phyloP scores from a whole-genome alignment of 257 asterid genomes.

The Solanum piurae region DNA sequence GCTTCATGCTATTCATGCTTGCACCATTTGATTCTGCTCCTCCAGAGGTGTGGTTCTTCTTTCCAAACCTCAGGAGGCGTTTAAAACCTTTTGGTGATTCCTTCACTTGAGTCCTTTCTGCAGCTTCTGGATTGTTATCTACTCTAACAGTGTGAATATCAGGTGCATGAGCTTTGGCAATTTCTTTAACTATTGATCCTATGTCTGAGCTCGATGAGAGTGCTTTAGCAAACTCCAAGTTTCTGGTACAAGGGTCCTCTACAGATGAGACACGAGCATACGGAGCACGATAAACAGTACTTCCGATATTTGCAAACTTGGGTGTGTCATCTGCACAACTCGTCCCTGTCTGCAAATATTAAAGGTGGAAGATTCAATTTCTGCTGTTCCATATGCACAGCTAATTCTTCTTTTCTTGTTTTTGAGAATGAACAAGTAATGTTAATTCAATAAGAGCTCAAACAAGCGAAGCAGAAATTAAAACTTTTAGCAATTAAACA shows the following conservation, averaged over 20 bases:
- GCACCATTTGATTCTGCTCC: conserved; percentile 48
- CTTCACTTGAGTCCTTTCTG: conserved; percentile 43
- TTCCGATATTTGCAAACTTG: conserved; percentile 6
- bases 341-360: conserved; percentile 25
- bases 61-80: conserved; percentile 76
- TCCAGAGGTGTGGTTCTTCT: conserved; percentile 58
- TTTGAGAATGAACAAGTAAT: not conserved
- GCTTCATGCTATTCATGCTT: conserved; percentile 33
- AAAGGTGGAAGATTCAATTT: not conserved
- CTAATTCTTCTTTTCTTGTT: not conserved
- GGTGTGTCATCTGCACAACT: conserved; percentile 30
- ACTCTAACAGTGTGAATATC: conserved; percentile 26
- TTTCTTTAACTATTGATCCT: conserved; percentile 28
- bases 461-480: not conserved
- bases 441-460: not conserved
- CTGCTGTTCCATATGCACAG: not conserved
- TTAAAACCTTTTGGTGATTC: conserved; percentile 73
- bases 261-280: conserved; percentile 59
- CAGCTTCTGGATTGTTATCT: conserved; percentile 29
- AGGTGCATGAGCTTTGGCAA: conserved; percentile 31
- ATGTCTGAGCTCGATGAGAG: conserved; percentile 17
- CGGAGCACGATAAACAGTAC: conserved; percentile 45
- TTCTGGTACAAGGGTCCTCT: conserved; percentile 51
- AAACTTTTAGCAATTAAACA: not conserved
- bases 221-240: conserved; percentile 39